Evolutionary conservation across 768 basidiomycete species (phyloP), one percentile per base, ranked within the genome.

Genomic region (Strobilomyces dryophilus): DNA sequence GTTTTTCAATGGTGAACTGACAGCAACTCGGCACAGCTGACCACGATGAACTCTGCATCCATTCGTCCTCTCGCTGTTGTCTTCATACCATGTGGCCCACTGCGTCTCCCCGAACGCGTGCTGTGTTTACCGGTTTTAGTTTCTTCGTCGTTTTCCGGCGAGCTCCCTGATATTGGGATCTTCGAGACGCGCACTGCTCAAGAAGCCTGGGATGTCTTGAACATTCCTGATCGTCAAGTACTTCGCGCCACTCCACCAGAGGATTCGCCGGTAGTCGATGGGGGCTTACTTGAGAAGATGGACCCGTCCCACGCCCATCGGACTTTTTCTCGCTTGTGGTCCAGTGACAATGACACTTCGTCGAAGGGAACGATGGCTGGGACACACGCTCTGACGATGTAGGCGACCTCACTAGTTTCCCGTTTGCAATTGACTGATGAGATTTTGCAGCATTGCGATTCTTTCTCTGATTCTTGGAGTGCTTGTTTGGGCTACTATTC

Each of bases 61-160:
- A 69, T 73, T 61, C 83, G 78, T 50, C 87, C 87, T 31, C 71
- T 90, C 57, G 88, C 84, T 21, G 73, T 90, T 54, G 72, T 89
- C 51, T 87, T 81, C 68, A 68, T 88, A 43, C 88, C 88, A 46
- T 75, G 75, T 54, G 60, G 70, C 20, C 67, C 75, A 52, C 64
- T 68, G 10, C 55, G 50, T 43, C 61, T 72, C 1, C 71, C 72
- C 21, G 65, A 69, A 39, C 77, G 78, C 57, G 71, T 76, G 20
- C 57, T 73, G 17, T 86, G 84, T 68, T 76, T 90, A 47, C 87
- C 88, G 3, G 76, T 89, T 42, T 57, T 81, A 46, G 63, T 69
- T 40, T 60, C 67, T 18, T 51, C 65, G 18, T 45, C 60, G 3
- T 59, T 54, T 49, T 21, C 53, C 47, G 15, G 61, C 59, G 47